phyloP scores from a whole-genome alignment of 1,284 basidiomycete species.

The Puccinia horiana region DNA sequence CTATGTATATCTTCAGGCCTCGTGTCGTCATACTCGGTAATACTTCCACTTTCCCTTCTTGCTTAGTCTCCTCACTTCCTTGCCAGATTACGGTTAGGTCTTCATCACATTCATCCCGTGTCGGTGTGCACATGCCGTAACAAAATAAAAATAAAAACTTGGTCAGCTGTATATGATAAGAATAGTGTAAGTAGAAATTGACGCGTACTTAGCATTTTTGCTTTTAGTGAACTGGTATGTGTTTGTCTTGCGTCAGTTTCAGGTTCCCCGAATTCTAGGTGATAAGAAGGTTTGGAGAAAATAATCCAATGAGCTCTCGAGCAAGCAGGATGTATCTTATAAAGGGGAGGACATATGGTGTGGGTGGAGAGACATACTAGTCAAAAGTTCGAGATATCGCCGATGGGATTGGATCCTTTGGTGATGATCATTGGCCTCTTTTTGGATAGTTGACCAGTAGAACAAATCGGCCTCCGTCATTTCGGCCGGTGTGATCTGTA shows the following conservation, averaged over 20 bases:
- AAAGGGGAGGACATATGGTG: neutral
- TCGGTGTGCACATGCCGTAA: neutral
- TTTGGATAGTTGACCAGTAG: constrained; percentile 3
- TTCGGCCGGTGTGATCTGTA: neutral
- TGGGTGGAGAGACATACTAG: neutral
- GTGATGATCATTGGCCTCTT: neutral
- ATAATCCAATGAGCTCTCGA: no score
- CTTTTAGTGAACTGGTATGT: neutral
- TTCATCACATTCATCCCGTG: neutral
- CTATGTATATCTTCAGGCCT: constrained; percentile 9
- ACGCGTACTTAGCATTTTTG: constrained; percentile 17
- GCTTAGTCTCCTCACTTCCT: neutral
- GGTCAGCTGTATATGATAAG: neutral
- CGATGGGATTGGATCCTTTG: neutral
- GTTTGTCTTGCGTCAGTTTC: neutral
- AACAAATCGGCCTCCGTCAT: constrained; percentile 2
- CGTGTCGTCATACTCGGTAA: constrained; percentile 20
- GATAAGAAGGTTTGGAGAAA: no score
- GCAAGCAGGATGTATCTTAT: neutral
- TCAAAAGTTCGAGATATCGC: constrained; percentile 3
- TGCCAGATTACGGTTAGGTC: neutral
- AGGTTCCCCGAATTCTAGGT: neutral
- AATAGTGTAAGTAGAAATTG: neutral
- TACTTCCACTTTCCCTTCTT: neutral
- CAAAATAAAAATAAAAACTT: neutral